Percentiles rank a stretch among this genome's conserved stretches.
Conservation (phyloP, 148 eudicot genomes). For the Amaranthus cruentus region DNA sequence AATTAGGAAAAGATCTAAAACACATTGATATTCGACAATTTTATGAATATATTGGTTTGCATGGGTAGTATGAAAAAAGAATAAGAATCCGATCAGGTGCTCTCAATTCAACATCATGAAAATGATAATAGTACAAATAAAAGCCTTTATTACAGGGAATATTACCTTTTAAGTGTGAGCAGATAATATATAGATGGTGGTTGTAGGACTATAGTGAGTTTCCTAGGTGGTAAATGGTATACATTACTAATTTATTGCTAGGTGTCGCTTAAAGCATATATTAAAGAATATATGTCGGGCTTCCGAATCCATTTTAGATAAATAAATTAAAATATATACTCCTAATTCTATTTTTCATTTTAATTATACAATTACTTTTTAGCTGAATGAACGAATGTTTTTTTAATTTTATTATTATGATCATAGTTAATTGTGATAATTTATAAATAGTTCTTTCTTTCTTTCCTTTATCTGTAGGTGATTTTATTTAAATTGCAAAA, state of each 20-base stretch:
- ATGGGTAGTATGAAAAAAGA: background rate
- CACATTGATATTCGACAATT: too few relatives aligned
- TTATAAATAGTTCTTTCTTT: too few relatives aligned
- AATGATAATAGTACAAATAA: constrained; percentile 1
- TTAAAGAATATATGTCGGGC: constrained; percentile 10
- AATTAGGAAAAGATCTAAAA: too few relatives aligned
- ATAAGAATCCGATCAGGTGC: constrained; percentile 7
- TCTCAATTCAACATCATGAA: background rate
- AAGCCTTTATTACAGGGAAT: constrained; percentile 1
- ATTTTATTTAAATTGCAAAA: too few relatives aligned
- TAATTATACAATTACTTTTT: background rate
- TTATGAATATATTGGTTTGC: too few relatives aligned
- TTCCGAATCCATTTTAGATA: background rate
- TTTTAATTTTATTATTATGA: background rate
- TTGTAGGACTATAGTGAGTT: constrained; percentile 7
- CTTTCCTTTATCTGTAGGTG: too few relatives aligned
- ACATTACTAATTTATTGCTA: background rate
- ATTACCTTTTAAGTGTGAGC: constrained; percentile 7
- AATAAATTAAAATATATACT: background rate
- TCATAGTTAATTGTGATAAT: too few relatives aligned
- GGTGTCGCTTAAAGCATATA: constrained; percentile 10
- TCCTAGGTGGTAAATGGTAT: background rate
- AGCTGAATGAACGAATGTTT: background rate
- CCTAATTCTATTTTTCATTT: background rate
- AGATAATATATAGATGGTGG: constrained; percentile 13